Evolutionary conservation across 257 asterid genomes (phyloP).

Genomic region (Lithospermum erythrorhizon): DNA sequence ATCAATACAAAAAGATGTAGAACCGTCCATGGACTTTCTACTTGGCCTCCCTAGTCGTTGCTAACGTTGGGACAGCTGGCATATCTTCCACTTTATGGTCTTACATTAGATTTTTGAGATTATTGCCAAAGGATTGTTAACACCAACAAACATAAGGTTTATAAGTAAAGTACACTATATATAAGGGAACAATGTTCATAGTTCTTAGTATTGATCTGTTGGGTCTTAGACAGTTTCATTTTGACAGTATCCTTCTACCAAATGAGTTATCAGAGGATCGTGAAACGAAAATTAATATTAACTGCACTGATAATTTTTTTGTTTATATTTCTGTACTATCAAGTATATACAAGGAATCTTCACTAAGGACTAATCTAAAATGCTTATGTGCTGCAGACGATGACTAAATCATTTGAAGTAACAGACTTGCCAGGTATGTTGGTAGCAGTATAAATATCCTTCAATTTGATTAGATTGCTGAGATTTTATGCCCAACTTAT

Average conservation of each 20-base stretch:
- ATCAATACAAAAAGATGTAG: too few species aligned
- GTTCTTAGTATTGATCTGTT: not conserved
- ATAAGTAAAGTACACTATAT: not conserved
- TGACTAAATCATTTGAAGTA: slow-evolving; percentile 89
- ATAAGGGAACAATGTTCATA: not conserved
- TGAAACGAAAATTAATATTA: not conserved
- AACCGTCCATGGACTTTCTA: too few species aligned
- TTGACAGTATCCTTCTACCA: not conserved
- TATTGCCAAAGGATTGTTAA: not conserved
- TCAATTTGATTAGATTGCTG: not conserved
- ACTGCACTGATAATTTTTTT: not conserved
- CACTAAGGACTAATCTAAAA: slow-evolving; percentile 10
- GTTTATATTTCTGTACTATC: not conserved
- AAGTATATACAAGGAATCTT: not conserved
- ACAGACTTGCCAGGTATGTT: slow-evolving; percentile 89
- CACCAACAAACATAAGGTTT: not conserved
- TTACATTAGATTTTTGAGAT: not conserved
- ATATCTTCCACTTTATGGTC: not conserved
- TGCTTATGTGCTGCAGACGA: slow-evolving; percentile 47
- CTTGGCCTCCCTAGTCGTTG: not conserved
- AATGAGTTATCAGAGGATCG: too few species aligned
- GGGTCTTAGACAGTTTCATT: not conserved
- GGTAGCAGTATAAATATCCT: slow-evolving; percentile 1
- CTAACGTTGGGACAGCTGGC: not conserved
- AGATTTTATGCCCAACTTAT: not conserved